These are phyloP conservation scores for Furcasterigmium sp. DNA, from an alignment of 2,329 filamentous ascomycete species.

Conservation along the genomic window DNA sequence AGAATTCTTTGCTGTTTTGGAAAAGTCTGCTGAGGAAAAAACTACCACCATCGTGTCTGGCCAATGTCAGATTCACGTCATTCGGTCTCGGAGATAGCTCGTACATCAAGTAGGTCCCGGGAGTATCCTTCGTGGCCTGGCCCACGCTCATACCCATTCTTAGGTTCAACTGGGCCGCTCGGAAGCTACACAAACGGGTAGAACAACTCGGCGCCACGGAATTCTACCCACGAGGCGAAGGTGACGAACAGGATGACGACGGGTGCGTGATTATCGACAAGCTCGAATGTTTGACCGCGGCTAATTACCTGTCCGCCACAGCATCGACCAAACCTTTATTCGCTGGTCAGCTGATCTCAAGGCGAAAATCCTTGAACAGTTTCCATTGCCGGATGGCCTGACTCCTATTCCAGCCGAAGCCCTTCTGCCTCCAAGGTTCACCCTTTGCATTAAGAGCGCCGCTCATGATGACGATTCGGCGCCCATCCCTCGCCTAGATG, in stretches of 20 bases:
- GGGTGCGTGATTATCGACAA: slow-evolving; percentile 47
- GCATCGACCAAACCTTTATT: slow-evolving; percentile 76
- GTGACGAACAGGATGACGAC: slow-evolving; percentile 89
- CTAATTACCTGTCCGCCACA: too few relatives aligned
- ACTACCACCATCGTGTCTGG: slow-evolving; percentile 65
- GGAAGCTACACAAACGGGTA: slow-evolving; percentile 81
- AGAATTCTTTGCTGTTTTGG: slow-evolving; percentile 81
- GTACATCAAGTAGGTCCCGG: slow-evolving; percentile 68
- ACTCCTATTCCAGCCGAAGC: slow-evolving; percentile 68
- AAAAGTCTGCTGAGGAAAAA: slow-evolving; percentile 74
- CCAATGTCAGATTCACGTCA: slow-evolving; percentile 67
- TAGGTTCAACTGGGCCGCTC: slow-evolving; percentile 88
- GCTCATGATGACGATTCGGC: too few relatives aligned
- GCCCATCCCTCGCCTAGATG: too few relatives aligned
- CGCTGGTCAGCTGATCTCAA: slow-evolving; percentile 70
- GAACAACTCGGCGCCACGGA: slow-evolving; percentile 76
- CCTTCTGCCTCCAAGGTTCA: slow-evolving; percentile 71
- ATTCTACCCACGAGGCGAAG: slow-evolving; percentile 75
- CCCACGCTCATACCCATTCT: neutral
- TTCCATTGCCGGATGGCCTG: slow-evolving; percentile 63
- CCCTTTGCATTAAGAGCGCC: slow-evolving; percentile 31
- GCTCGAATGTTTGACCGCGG: neutral
- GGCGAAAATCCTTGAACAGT: slow-evolving; percentile 58
- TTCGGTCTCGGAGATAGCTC: slow-evolving; percentile 95
- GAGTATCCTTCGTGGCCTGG: neutral